phyloP scores from a whole-genome alignment of 345 rosid genomes.

The Linum usitatissimum region DNA sequence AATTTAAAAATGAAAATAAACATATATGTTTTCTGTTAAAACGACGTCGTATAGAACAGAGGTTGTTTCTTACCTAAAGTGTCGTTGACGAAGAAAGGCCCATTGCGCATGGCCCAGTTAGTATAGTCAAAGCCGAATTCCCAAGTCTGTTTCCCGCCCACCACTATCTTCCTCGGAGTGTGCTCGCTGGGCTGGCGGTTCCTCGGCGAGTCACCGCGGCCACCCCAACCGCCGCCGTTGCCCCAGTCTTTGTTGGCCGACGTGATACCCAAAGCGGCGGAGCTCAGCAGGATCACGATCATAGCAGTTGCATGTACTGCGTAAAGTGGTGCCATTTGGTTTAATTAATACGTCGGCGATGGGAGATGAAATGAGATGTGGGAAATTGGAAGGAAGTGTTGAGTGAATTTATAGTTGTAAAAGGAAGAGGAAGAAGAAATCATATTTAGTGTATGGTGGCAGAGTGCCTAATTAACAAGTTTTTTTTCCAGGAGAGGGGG shows the following conservation, averaged over 20 bases:
- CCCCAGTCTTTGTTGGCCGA: constrained; percentile 22
- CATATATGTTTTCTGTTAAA: too few relatives aligned
- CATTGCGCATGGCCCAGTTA: constrained; percentile 45
- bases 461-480: too few relatives aligned
- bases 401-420: too few relatives aligned
- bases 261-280: constrained; percentile 13
- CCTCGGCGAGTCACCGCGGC: background rate
- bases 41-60: too few relatives aligned
- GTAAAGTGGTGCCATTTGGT: too few relatives aligned
- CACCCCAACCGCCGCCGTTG: background rate
- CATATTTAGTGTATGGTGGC: too few relatives aligned
- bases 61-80: constrained; percentile 34
- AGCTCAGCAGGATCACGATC: constrained; percentile 1
- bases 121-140: constrained; percentile 48
- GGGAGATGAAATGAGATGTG: too few relatives aligned
- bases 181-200: background rate
- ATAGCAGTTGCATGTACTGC: background rate
- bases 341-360: too few relatives aligned
- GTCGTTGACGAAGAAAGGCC: constrained; percentile 53
- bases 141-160: constrained; percentile 67
- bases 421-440: too few relatives aligned
- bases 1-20: too few relatives aligned
- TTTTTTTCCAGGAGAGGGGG: too few relatives aligned
- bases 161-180: constrained; percentile 32
- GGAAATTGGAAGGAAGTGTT: too few relatives aligned